phyloP scores from a whole-genome alignment of 78 protist species.

The Tieghemostelium lacteum region DNA sequence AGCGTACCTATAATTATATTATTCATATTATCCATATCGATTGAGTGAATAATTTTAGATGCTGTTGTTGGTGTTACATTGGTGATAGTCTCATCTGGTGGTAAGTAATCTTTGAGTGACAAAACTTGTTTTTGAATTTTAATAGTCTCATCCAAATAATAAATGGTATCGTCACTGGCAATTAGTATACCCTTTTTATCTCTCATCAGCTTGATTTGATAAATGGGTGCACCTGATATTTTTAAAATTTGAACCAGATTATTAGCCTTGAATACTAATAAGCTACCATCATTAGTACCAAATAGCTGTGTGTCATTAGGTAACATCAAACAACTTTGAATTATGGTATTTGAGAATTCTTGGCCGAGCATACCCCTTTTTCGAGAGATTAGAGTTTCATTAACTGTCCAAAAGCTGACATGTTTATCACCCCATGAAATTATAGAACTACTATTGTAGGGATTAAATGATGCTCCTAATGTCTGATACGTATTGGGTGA shows the following conservation, averaged over 20 bases:
- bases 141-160: background rate
- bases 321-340: background rate
- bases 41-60: background rate
- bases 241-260: conserved; percentile 12
- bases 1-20: background rate
- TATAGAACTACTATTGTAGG: background rate
- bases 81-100: background rate
- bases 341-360: background rate
- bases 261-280: conserved; percentile 4
- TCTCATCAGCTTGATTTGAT: too few species aligned
- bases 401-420: conserved; percentile 16
- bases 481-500: background rate
- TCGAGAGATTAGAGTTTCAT: conserved; percentile 9
- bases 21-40: background rate
- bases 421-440: conserved; percentile 4
- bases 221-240: background rate
- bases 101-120: background rate
- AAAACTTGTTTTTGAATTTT: background rate
- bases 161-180: background rate
- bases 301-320: background rate
- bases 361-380: background rate
- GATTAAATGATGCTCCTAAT: background rate
- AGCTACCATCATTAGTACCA: conserved; percentile 19
- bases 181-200: background rate
- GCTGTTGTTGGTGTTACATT: background rate